phyloP scores from a whole-genome alignment of 2,329 filamentous ascomycete species.

The Colletotrichum echinochloae region DNA sequence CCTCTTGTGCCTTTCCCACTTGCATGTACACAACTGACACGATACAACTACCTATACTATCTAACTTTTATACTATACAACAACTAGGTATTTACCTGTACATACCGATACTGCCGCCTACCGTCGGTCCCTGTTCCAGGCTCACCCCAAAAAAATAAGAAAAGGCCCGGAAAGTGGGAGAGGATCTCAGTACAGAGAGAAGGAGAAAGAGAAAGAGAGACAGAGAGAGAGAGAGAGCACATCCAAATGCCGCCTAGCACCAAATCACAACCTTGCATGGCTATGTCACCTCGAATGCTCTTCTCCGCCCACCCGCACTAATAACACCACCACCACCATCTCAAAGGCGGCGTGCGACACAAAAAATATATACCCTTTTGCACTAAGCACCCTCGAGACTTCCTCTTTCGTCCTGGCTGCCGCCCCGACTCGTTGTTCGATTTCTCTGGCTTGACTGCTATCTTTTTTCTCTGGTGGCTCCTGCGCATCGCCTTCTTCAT shows the following conservation, averaged over 20 bases:
- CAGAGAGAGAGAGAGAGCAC: background rate
- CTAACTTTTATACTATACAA: background rate
- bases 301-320: slow-evolving; percentile 25
- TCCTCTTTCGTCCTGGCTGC: slow-evolving; percentile 38
- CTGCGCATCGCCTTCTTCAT: slow-evolving; percentile 32
- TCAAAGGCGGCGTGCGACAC: slow-evolving; percentile 31
- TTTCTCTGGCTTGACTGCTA: slow-evolving; percentile 32
- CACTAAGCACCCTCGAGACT: slow-evolving; percentile 28
- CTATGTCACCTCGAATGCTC: slow-evolving; percentile 19
- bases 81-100: background rate
- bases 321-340: slow-evolving; percentile 9
- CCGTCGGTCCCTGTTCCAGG: background rate
- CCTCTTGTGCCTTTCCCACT: background rate
- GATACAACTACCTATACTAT: background rate
- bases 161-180: too few relatives aligned
- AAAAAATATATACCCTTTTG: slow-evolving; percentile 29
- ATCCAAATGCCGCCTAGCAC: slow-evolving; percentile 9
- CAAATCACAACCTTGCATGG: background rate
- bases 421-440: slow-evolving; percentile 28
- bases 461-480: slow-evolving; percentile 31
- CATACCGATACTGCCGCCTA: background rate
- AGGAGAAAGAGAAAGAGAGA: background rate
- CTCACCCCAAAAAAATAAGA: background rate
- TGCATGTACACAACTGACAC: background rate
- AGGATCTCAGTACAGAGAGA: too few relatives aligned